Conservation (phyloP, 768 basidiomycete genomes). For the Collybia sp. region DNA sequence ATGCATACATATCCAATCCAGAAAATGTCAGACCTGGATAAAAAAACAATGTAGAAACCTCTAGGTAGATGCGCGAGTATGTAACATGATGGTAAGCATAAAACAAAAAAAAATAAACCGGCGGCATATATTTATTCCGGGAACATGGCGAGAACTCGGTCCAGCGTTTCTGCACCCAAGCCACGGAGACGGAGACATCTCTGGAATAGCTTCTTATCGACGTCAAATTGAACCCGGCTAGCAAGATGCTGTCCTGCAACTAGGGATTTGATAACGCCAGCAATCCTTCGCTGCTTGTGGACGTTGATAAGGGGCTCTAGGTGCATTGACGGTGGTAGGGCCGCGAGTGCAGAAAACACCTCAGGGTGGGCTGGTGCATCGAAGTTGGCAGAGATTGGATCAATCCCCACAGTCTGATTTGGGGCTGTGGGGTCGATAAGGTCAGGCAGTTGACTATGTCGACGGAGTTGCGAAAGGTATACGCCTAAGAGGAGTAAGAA, state of each 20-base stretch:
- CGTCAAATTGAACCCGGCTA: constrained; percentile 59
- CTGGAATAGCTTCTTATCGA: constrained; percentile 76
- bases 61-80: too few species aligned
- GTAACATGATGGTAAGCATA: constrained; percentile 10
- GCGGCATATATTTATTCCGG: constrained; percentile 12
- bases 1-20: too few species aligned
- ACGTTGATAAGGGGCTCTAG: constrained; percentile 86
- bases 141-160: constrained; percentile 33
- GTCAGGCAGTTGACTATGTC: constrained; percentile 65
- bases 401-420: constrained; percentile 59
- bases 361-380: constrained; percentile 72
- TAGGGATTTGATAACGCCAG: constrained; percentile 73
- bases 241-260: constrained; percentile 84
- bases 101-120: constrained; percentile 5
- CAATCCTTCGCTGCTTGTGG: constrained; percentile 82
- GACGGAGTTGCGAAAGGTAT: constrained; percentile 70
- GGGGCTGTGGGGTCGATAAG: constrained; percentile 82
- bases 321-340: constrained; percentile 72
- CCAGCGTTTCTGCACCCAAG: constrained; percentile 50
- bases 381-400: constrained; percentile 57
- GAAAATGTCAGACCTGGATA: too few species aligned
- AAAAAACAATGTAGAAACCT: too few species aligned
- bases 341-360: constrained; percentile 68
- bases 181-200: constrained; percentile 69
- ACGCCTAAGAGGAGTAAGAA: constrained; percentile 41